Evolutionary conservation across 306 rosid genomes (phyloP).

Genomic region (Lathyrus oleraceus): DNA sequence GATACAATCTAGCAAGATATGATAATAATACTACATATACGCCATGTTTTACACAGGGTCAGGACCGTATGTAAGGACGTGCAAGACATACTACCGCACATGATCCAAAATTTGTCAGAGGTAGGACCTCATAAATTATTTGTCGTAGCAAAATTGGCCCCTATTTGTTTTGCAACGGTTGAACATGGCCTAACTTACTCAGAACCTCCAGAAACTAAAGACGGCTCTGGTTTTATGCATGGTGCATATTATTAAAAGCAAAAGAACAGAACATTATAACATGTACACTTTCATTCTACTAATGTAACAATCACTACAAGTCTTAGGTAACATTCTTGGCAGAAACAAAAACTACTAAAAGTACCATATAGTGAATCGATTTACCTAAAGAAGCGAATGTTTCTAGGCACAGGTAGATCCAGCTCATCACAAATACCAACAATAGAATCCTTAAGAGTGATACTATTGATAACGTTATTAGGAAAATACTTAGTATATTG

Average conservation of each 20-base stretch:
- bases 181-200: too few relatives aligned
- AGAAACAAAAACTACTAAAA: not conserved
- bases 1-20: not conserved
- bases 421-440: slow-evolving; percentile 55
- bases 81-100: too few relatives aligned
- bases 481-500: slow-evolving; percentile 92
- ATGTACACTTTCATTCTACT: not conserved
- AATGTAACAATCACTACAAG: not conserved
- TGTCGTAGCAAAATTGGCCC: too few relatives aligned
- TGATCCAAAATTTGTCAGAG: too few relatives aligned
- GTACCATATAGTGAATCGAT: not conserved
- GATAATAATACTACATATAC: not conserved
- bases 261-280: not conserved
- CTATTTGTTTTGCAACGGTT: too few relatives aligned
- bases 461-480: slow-evolving; percentile 83
- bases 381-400: slow-evolving; percentile 90
- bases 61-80: too few relatives aligned
- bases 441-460: slow-evolving; percentile 83
- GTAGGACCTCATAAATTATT: too few relatives aligned
- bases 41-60: not conserved
- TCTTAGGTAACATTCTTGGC: not conserved
- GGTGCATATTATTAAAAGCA: not conserved
- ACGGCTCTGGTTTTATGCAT: not conserved
- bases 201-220: too few relatives aligned
- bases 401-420: slow-evolving; percentile 70